phyloP scores from a whole-genome alignment of 2,329 filamentous ascomycete species.

The Paracamarosporium sp. region DNA sequence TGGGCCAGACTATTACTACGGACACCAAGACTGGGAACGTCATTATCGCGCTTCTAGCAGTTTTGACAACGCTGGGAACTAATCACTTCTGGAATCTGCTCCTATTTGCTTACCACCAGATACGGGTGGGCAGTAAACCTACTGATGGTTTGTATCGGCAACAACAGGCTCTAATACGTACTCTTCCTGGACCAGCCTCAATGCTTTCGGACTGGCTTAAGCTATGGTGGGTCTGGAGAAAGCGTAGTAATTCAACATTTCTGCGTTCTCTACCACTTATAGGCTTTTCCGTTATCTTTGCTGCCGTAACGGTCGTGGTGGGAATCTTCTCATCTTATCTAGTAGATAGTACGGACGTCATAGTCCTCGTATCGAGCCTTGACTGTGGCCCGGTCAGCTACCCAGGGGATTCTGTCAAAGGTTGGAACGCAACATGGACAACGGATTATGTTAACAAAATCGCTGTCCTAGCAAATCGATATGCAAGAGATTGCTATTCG shows the following conservation, averaged over 20 bases:
- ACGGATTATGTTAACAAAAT: neutral
- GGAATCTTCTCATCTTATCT: conserved; percentile 13
- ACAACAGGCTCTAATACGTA: conserved; percentile 8
- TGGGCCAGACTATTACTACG: conserved; percentile 19
- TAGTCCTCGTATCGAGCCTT: conserved; percentile 12
- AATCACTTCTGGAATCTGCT: conserved; percentile 12
- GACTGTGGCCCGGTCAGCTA: conserved; percentile 1
- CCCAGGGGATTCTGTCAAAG: neutral
- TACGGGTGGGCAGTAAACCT: neutral
- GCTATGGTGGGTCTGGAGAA: conserved; percentile 13
- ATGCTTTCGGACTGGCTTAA: conserved; percentile 9
- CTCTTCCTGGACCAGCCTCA: conserved; percentile 4
- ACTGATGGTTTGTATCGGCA: conserved; percentile 3
- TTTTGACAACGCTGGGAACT: conserved; percentile 7
- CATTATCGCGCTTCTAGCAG: conserved; percentile 13
- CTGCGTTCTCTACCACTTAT: neutral
- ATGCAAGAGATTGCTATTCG: neutral
- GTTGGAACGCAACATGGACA: neutral
- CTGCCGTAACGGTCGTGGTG: neutral
- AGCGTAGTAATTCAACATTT: neutral
- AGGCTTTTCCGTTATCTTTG: neutral
- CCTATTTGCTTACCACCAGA: conserved; percentile 11
- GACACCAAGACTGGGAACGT: conserved; percentile 11
- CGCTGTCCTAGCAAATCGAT: neutral
- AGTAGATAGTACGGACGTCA: neutral